Percentiles rank a stretch among this genome's conserved stretches.
Conservation (phyloP, 2,329 filamentous ascomycete genomes). For the Venturia carpophila region DNA sequence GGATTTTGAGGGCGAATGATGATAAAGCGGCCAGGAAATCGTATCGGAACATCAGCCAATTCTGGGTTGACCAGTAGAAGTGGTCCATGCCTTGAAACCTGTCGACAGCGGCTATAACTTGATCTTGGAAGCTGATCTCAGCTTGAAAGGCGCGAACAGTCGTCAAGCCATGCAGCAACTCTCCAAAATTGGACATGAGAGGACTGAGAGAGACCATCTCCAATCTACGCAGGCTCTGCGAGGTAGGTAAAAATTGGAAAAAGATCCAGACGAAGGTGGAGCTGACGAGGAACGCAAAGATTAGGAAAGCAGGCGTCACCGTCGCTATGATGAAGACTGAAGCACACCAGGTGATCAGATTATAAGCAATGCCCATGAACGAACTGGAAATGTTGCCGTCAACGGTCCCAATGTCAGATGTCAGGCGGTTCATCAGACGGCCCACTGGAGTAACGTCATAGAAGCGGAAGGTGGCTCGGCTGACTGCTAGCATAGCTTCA, state of each 20-base stretch:
- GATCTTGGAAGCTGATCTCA: conserved; percentile 69
- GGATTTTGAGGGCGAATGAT: conserved; percentile 63
- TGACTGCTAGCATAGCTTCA: conserved; percentile 63
- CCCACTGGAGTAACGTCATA: conserved; percentile 87
- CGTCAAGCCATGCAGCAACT: conserved; percentile 73
- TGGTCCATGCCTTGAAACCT: conserved; percentile 92
- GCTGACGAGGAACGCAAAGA: conserved; percentile 62
- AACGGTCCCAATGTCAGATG: conserved; percentile 80
- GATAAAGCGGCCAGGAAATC: conserved; percentile 63
- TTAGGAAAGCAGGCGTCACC: conserved; percentile 68
- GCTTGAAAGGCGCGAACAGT: conserved; percentile 79
- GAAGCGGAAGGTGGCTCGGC: conserved; percentile 76
- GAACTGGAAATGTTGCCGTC: conserved; percentile 77
- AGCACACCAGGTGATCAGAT: conserved; percentile 61
- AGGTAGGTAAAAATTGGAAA: conserved; percentile 68
- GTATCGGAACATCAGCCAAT: conserved; percentile 77
- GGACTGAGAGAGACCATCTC: conserved; percentile 87
- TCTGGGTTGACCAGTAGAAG: conserved; percentile 82
- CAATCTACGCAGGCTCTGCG: conserved; percentile 71
- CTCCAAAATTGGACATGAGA: conserved; percentile 86
- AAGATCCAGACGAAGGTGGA: conserved; percentile 66
- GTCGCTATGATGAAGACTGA: conserved; percentile 71
- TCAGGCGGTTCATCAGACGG: conserved; percentile 84
- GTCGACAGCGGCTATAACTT: conserved; percentile 74
- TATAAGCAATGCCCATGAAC: conserved; percentile 63